These are phyloP conservation scores for Tillandsia leiboldiana DNA, from an alignment of 176 grass and related monocot genomes.

Conservation along the genomic window DNA sequence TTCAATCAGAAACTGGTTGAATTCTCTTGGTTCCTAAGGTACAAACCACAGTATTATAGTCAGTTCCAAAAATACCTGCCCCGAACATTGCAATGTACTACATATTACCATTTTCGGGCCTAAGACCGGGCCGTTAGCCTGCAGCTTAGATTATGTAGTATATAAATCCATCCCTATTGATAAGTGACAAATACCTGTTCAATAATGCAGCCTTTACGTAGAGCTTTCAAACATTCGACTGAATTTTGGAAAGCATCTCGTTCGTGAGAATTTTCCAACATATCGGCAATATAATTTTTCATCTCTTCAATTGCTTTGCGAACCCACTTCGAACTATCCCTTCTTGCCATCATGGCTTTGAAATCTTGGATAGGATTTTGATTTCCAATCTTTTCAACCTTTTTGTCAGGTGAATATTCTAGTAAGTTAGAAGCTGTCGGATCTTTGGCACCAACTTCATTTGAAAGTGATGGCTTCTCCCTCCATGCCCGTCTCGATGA, in stretches of 20 bases:
- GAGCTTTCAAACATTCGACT: conserved; percentile 59
- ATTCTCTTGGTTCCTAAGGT: conserved; percentile 77
- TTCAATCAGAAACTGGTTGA: conserved; percentile 50
- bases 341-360: conserved; percentile 70
- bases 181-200: conserved; percentile 55
- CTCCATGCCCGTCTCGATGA: conserved; percentile 23
- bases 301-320: conserved; percentile 69
- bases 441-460: conserved; percentile 31
- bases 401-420: conserved; percentile 28
- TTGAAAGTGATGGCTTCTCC: conserved; percentile 23
- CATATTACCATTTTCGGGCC: too few species aligned
- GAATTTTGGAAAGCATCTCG: conserved; percentile 50
- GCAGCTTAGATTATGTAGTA: too few species aligned
- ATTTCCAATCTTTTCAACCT: conserved; percentile 46
- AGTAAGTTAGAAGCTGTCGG: conserved; percentile 29
- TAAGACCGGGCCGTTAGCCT: too few species aligned
- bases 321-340: conserved; percentile 63
- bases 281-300: conserved; percentile 41
- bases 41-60: neutral
- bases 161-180: neutral
- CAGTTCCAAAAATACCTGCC: neutral
- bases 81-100: neutral
- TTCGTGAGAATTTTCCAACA: conserved; percentile 50
- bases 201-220: conserved; percentile 75
- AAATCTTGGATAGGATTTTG: conserved; percentile 76